Evolutionary conservation across 164 flowering plant species (phyloP), one percentile per base, ranked within the genome.

Genomic region (Vitis amurensis): DNA sequence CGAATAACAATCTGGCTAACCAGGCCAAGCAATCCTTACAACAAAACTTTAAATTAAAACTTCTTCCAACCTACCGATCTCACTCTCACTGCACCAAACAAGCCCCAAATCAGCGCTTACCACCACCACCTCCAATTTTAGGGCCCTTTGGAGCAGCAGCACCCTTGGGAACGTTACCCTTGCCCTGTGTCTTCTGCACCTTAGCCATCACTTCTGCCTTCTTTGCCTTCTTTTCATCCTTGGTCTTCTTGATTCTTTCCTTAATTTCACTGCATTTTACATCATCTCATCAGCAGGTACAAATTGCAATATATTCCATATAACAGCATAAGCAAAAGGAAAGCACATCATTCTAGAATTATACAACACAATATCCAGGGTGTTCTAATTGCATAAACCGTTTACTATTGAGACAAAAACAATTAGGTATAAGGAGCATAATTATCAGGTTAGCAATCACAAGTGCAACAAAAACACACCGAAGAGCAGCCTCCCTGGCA

Each of bases 211-310:
- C 83, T 68, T 85, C 88, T 5, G 86, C 86, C 61, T 85, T 85
- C 82, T 85, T 85, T n/a, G 88, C 88, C 76, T 81, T 85, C 86
- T 83, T 85, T 57, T 85, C 88, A 60, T 85, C 88, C 76, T 85
- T 85, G 2, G 88, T 83, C 56, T 85, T 85, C 84, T 85, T 85
- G 67, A 79, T 78, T 77, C 88, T 82, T 63, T 85, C 88, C 82
- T 85, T 85, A 23, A 85, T 83, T 66, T 85, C 88, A 30, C 88
- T 85, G 55, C 23, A 73, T 1, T 62, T 58, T 7, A 65, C 27
- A 64, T 17, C 23, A 61, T 19, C 1, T 14, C 27, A n/a, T 37
- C 37, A 69, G 60, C 29, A 17, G 29, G 10, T 2, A 47, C 53
- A 61, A 47, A 29, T 13, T 48, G 10, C 58, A 30, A 50, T 50